A percentile compares a stretch with the other conserved stretches of the same genome.
Evolutionary conservation across 306 rosid species (phyloP).

Genomic region (Prunus salicina): DNA sequence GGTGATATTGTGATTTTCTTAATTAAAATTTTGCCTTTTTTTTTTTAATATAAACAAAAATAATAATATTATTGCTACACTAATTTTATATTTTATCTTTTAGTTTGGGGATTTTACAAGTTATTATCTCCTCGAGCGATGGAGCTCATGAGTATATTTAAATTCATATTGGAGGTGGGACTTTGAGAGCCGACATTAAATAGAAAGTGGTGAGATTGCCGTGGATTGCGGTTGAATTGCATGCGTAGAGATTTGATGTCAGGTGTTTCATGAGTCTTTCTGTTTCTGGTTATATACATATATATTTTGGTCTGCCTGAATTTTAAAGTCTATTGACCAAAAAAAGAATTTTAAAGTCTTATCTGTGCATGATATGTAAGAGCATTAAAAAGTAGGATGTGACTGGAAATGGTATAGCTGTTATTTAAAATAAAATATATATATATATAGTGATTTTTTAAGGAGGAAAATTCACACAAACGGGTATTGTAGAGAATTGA

Average conservation of each 20-base stretch:
- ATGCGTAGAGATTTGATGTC: too few species aligned
- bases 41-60: too few species aligned
- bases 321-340: too few species aligned
- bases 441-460: too few species aligned
- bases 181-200: neutral
- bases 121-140: neutral
- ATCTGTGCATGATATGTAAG: too few species aligned
- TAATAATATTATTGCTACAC: neutral
- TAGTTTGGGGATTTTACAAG: neutral
- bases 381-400: too few species aligned
- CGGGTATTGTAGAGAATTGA: too few species aligned
- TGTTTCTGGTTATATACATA: too few species aligned
- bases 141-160: neutral
- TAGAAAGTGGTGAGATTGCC: neutral
- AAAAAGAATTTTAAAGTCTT: too few species aligned
- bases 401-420: too few species aligned
- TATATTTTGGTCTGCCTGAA: neutral
- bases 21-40: neutral
- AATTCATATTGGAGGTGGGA: neutral
- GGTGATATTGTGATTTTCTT: slow-evolving; percentile 33
- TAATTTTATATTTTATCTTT: neutral
- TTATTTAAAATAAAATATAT: too few species aligned
- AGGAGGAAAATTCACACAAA: too few species aligned
- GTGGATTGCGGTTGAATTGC: slow-evolving; percentile 6
- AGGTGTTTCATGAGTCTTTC: neutral